A percentile compares a stretch with the other conserved stretches of the same genome.
phyloP scores from a whole-genome alignment of 257 asterid species.

The Penstemon eatonii region DNA sequence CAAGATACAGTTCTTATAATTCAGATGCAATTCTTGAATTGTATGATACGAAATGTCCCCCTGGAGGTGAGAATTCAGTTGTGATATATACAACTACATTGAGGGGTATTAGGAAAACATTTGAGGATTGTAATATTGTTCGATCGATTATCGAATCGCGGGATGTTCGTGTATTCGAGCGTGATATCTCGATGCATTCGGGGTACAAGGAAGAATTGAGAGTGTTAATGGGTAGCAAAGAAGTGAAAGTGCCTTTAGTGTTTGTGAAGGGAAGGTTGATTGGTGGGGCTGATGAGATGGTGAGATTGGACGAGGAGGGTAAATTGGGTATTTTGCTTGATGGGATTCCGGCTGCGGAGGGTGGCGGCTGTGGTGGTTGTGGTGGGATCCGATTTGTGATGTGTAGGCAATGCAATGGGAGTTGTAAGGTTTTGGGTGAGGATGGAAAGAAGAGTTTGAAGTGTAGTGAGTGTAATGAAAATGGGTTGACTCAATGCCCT shows the following conservation, averaged over 20 bases:
- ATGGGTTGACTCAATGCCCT: slow-evolving; percentile 59
- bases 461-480: slow-evolving; percentile 62
- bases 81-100: slow-evolving; percentile 73
- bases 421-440: slow-evolving; percentile 65
- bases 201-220: slow-evolving; percentile 77
- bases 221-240: slow-evolving; percentile 53
- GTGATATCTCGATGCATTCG: slow-evolving; percentile 82
- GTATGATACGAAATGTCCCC: slow-evolving; percentile 58
- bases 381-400: slow-evolving; percentile 74
- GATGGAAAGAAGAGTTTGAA: slow-evolving; percentile 51
- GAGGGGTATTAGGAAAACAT: slow-evolving; percentile 86
- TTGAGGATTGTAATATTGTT: slow-evolving; percentile 77
- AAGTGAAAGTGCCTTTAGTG: slow-evolving; percentile 69
- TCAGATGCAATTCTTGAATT: slow-evolving; percentile 37
- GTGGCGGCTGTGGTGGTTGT: slow-evolving; percentile 53
- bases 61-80: slow-evolving; percentile 59
- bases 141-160: slow-evolving; percentile 67
- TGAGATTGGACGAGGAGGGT: slow-evolving; percentile 84
- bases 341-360: slow-evolving; percentile 59
- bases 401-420: slow-evolving; percentile 80
- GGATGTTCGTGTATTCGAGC: slow-evolving; percentile 51
- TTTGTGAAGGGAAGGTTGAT: slow-evolving; percentile 85
- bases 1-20: slow-evolving; percentile 23
- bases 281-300: slow-evolving; percentile 85
- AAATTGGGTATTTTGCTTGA: slow-evolving; percentile 50